Evolutionary conservation across 2,329 filamentous ascomycete genomes (phyloP).

Genomic region (Ophiocordyceps polyrhachis-furcata): DNA sequence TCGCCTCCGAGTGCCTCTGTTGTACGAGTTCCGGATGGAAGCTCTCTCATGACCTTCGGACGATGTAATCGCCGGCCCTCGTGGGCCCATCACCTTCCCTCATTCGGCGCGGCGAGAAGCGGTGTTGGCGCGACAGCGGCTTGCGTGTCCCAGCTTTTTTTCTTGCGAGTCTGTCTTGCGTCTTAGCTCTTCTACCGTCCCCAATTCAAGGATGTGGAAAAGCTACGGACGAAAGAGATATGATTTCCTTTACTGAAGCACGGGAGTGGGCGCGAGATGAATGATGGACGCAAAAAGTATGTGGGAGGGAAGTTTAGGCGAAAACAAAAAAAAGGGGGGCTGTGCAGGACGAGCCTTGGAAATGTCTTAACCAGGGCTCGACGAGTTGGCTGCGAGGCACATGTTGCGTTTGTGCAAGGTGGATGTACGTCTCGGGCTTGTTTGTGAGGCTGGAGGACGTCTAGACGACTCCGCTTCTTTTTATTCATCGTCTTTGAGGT

Average conservation of each 20-base stretch:
- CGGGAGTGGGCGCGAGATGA: too few relatives aligned
- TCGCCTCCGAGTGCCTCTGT: not conserved
- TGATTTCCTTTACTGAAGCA: too few relatives aligned
- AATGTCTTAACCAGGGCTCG: not conserved
- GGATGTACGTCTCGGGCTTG: not conserved
- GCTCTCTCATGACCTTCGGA: not conserved
- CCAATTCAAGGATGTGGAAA: too few relatives aligned
- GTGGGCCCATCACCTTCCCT: not conserved
- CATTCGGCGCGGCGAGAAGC: too few relatives aligned
- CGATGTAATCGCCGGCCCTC: not conserved
- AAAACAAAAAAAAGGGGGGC: not conserved
- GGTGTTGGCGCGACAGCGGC: too few relatives aligned
- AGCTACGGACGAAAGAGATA: too few relatives aligned
- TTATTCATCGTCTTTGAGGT: not conserved
- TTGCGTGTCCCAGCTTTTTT: too few relatives aligned
- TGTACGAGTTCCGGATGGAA: not conserved
- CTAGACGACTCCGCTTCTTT: not conserved
- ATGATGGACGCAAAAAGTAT: too few relatives aligned
- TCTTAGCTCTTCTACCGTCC: too few relatives aligned
- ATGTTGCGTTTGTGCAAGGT: not conserved
- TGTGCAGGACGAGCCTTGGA: slow-evolving; percentile 1
- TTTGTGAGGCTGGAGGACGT: not conserved
- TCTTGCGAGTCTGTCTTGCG: too few relatives aligned
- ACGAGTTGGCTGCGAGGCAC: not conserved
- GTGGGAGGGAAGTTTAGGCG: not conserved